Evolutionary conservation across 768 basidiomycete genomes (phyloP), one percentile per base, ranked within the genome.

Genomic region (Mycena vulgaris): DNA sequence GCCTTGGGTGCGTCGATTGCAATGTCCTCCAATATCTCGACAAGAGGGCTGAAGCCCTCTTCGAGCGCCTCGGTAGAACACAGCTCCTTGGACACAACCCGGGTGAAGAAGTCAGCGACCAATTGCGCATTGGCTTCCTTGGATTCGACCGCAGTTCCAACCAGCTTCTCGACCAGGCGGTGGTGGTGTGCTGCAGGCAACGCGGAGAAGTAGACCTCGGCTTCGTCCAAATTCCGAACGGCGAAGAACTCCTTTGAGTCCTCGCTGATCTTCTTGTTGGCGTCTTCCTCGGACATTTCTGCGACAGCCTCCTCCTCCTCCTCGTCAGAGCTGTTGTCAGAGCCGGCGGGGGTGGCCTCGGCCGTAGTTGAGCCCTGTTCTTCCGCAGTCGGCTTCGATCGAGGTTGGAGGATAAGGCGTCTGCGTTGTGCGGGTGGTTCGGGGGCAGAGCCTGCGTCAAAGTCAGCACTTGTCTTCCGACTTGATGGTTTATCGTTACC

Each of bases 1-100:
- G 96, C 97, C 76, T 92, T 92, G 11, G 97, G 97, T 52, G 93
- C 93, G 78, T 99, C 96, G 74, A 96, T 92, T 33, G 92, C 91
- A 66, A 96, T 88, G 77, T 98, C 96, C 75, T 96, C 95, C 75
- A 99, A 86, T 63, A 91, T 81, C 80, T 95, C 94, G 30, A 92
- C 89, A 58, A 89, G 85, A 0, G 88, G 85, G 52, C 77, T 77
- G 79, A 97, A 90, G 17, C 95, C 95, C 67, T 91, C 87, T 81
- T 95, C 92, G 79, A 98, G 91, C 4, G 87, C 79, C 5, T 86
- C 87, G 5, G 85, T 57, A 1, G 89, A 84, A 71, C 91, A 90
- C 33, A 92, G 82, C 47, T 83, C 85, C 82, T 92, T 93, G 48
- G 86, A 86, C 35, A 85, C 81, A 11, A 89, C 90, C 63, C 87